Evolutionary conservation across 1,139 yeast genomes (phyloP), one percentile per base, ranked within the genome.

Genomic region (Hyphopichia fennica): DNA sequence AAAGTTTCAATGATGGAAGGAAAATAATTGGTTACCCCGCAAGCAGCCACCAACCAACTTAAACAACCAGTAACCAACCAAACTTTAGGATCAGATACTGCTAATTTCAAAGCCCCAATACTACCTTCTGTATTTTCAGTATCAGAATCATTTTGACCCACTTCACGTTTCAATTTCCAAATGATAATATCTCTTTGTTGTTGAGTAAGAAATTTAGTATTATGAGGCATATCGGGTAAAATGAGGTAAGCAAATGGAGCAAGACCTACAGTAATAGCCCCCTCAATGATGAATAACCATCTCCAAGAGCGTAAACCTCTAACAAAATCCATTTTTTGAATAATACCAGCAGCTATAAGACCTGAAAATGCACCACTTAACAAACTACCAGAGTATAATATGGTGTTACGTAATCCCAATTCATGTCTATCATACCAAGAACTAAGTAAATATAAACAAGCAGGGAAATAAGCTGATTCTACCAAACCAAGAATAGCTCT

Each of bases 351-450:
- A 25, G 74, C 74, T 48, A 87, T 76, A 40, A 88, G 79, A 44
- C 95, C 95, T 43, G 89, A 86, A 62, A 87, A 86, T 3, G 91
- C 95, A 57, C 93, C 90, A 20, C 91, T 86, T 45, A 85, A 70
- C 52, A 84, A 77, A 13, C 88, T 81, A 38, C 88, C 84, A 35
- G 84, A 71, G 54, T 77, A 80, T 49, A 83, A 69, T 43, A 82
- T 65, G 13, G 87, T 77, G 54, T 78, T 75, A 55, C 89, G 68
- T 34, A 76, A 62, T 8, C 81, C 66, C 45, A 76, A 63, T 44
- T 76, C 77, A 42, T 68, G 69, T 46, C 73, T 65, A 35, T 69
- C 68, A 49, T 78, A 78, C 72, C 79, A 78, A 48, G 70, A 68
- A 16, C 79, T 71, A 41, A 77, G 63, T 32, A 73, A 67, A 49